Conservation (phyloP, 2,329 filamentous ascomycete genomes). For the Xylariaceae sp. region DNA sequence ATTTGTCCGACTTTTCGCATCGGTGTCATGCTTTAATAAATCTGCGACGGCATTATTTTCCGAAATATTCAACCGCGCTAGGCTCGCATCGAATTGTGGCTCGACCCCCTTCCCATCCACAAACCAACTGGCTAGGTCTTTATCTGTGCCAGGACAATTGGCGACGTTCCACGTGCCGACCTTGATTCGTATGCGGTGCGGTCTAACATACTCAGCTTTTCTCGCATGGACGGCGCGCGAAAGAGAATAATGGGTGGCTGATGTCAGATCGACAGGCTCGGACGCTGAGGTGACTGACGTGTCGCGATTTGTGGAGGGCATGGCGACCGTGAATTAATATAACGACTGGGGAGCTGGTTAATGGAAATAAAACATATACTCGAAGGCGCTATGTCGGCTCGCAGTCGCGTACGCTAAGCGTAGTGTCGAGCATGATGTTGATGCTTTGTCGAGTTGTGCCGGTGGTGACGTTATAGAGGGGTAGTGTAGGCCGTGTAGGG, state of each 20-base stretch:
- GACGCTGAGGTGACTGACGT: constrained; percentile 41
- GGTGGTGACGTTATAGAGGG: constrained; percentile 24
- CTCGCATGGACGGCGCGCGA: constrained; percentile 70
- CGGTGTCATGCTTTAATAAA: constrained; percentile 1
- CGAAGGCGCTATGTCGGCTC: constrained; percentile 17
- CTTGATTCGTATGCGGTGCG: constrained; percentile 78
- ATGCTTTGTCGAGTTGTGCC: not conserved
- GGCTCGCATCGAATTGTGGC: constrained; percentile 60
- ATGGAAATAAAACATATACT: not conserved
- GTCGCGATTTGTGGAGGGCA: constrained; percentile 32
- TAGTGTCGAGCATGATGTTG: constrained; percentile 17
- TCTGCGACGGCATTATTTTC: constrained; percentile 42
- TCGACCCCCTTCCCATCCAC: constrained; percentile 74
- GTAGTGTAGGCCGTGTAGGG: constrained; percentile 3
- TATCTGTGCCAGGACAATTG: constrained; percentile 79
- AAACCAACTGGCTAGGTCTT: constrained; percentile 89
- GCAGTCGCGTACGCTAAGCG: constrained; percentile 18
- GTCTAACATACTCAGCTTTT: constrained; percentile 75
- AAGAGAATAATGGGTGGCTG: constrained; percentile 59
- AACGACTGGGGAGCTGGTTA: not conserved
- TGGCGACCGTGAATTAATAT: constrained; percentile 11
- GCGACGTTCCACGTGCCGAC: constrained; percentile 96
- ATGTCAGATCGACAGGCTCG: constrained; percentile 49
- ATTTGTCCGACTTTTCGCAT: constrained; percentile 10
- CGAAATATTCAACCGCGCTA: constrained; percentile 58